Percentiles rank a stretch among this genome's conserved stretches.
Evolutionary conservation across 306 rosid species (phyloP).

Genomic region (Gleditsia sinensis): DNA sequence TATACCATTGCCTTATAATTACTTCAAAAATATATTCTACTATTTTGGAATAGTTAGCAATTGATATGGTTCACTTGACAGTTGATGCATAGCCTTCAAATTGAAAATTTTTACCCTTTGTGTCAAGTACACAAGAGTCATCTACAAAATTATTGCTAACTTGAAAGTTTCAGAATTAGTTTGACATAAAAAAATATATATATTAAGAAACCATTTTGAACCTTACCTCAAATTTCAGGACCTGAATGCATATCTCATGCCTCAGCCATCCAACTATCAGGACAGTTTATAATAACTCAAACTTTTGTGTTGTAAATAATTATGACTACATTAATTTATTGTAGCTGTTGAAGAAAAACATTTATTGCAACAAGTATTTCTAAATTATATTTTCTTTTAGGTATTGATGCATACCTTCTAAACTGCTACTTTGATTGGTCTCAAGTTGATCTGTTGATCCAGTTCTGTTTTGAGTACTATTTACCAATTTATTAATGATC

Average conservation of each 20-base stretch:
- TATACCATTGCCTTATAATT: not conserved
- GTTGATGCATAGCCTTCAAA: no score
- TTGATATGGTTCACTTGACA: conserved; percentile 12
- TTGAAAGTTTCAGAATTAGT: conserved; percentile 20
- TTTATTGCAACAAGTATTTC: not conserved
- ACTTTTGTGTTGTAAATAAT: not conserved
- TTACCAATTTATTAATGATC: not conserved
- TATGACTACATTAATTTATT: not conserved
- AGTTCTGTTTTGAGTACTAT: conserved; percentile 6
- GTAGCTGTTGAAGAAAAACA: not conserved
- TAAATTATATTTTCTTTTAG: not conserved
- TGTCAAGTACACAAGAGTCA: conserved; percentile 6
- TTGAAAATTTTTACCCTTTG: not conserved
- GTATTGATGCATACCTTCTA: not conserved
- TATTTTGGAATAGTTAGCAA: conserved; percentile 16
- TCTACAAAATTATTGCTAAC: conserved; percentile 3
- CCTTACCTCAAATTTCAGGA: no score
- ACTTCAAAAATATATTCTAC: conserved; percentile 1
- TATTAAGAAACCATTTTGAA: no score
- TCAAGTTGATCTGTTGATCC: conserved; percentile 21
- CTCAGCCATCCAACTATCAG: conserved; percentile 3
- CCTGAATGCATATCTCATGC: no score
- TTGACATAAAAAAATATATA: no score
- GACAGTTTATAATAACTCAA: not conserved
- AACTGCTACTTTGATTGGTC: conserved; percentile 3